phyloP scores from a whole-genome alignment of 352 stramenopile genomes.

The Globisporangium middletonii region DNA sequence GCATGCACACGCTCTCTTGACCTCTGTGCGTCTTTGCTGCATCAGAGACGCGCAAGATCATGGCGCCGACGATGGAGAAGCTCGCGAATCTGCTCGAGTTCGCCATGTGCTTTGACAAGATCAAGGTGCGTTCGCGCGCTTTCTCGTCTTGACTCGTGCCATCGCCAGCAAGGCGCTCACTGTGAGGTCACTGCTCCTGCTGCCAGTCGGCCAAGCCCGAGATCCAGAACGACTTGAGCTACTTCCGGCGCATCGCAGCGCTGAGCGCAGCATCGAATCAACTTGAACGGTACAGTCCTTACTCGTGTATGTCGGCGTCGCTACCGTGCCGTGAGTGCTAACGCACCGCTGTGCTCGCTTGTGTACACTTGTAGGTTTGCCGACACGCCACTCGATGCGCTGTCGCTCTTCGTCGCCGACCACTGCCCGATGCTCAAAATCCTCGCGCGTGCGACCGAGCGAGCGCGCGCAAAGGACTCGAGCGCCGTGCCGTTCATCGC shows the following conservation, averaged over 20 bases:
- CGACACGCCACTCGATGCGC: conserved; percentile 35
- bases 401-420: conserved; percentile 63
- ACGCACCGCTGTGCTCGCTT: too few relatives aligned
- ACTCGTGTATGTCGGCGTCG: too few relatives aligned
- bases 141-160: neutral
- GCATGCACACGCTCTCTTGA: neutral
- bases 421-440: conserved; percentile 56
- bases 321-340: too few relatives aligned
- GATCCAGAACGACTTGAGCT: conserved; percentile 62
- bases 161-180: neutral
- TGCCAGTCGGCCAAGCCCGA: conserved; percentile 31
- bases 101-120: conserved; percentile 42
- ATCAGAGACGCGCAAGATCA: conserved; percentile 25
- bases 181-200: neutral
- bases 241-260: conserved; percentile 42
- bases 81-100: conserved; percentile 51
- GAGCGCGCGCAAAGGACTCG: conserved; percentile 28
- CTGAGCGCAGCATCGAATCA: conserved; percentile 35
- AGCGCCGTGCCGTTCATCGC: conserved; percentile 28
- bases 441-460: conserved; percentile 35
- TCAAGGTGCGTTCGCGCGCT: conserved; percentile 21
- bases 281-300: conserved; percentile 45
- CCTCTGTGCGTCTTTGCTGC: neutral
- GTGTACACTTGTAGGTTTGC: conserved; percentile 22
- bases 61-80: conserved; percentile 36